Base-by-base conservation (phyloP, 306 rosid species). In the Dicorynia guianensis region DNA sequence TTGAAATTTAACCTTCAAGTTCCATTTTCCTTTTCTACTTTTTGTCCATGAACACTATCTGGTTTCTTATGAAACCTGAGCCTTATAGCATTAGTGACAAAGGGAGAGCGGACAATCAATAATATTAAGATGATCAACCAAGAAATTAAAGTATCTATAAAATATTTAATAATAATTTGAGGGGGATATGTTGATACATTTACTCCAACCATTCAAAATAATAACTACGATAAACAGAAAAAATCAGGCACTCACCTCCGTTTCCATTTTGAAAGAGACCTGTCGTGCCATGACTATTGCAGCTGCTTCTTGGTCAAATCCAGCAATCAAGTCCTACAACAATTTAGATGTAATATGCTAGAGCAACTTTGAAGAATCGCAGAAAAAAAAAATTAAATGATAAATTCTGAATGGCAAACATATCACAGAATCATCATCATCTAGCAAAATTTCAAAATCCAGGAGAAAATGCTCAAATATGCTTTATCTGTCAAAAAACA, bases 231-330 rank as follows among this genome's bases (percentile, higher is more conserved):
- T 63, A 56, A 47, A 35, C 49, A 71, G 56, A 30, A 43, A 67
- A 65, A 7, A 55, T 44, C 35, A 58, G 43, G 52, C 12, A 59
- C n/a, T 82, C 76, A 92, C 99, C 98, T 95, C 97, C 36, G 88
- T 87, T 82, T 95, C 99, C 99, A 95, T 95, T 93, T 92, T 95
- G 86, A 86, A 95, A 68, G 99, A 90, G 68, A 95, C 99, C 50
- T 90, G 89, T 53, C 99, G 93, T 61, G 99, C 99, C 98, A 92
- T 89, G 78, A 95, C 93, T 78, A 83, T 96, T 36, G 95, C 97
- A 79, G 99, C 99, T 47, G 99, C 99, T 92, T 95, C 99, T 89
- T 95, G 99, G 87, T 95, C 99, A 89, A 95, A 95, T 63, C 99
- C 99, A 82, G 99, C 89, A 84, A 87, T 80, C 96, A 95, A 86